Base-by-base conservation (phyloP, 805 yeast species). In the Dipodascus geniculatus region DNA sequence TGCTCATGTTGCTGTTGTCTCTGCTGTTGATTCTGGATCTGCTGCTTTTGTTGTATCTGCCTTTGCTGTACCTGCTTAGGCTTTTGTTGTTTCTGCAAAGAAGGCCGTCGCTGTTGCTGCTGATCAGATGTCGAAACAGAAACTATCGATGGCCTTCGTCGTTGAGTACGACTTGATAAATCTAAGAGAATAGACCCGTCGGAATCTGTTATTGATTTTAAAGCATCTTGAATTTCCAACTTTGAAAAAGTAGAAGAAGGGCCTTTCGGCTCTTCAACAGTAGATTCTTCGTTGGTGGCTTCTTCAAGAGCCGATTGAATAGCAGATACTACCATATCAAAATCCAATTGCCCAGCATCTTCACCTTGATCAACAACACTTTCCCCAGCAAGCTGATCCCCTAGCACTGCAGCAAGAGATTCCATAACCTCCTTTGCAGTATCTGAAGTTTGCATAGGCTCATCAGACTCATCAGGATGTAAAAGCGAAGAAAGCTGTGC, bases 351-450 rank as follows among this genome's bases (percentile, higher is more conserved):
- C 6, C 44, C 44, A 11, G 44, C 6, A 38, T 38, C 44, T 6
- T 38, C 44, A 38, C 44, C 44, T 38, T 38, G 44, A 17, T 38
- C 44, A n/a, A 6, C 44, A 38, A n/a, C 20, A n/a, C 14, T 14
- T 38, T 38, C 44, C 6, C 9, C 6, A n/a, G 44, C 20, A 9
- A 38, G 19, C 20, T 38, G 44, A 17, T 38, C 44, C 14, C 20
- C 44, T 16, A 38, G 19, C 44, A 38, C 44, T 11, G 44, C 44
- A n/a, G 44, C 44, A 38, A 38, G 44, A 9, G 44, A 38, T n/a
- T 38, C 44, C 58, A 38, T 38, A 14, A 38, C 44, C 6, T 38
- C 44, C 14, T 38, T 38, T n/a, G 44, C 44, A 11, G 44, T 38
- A 38, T 38, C 44, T 9, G 44, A 38, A 11, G 20, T 17, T n/a